phyloP scores from a whole-genome alignment of 2,329 filamentous ascomycete genomes.

The Aspergillus sergii region DNA sequence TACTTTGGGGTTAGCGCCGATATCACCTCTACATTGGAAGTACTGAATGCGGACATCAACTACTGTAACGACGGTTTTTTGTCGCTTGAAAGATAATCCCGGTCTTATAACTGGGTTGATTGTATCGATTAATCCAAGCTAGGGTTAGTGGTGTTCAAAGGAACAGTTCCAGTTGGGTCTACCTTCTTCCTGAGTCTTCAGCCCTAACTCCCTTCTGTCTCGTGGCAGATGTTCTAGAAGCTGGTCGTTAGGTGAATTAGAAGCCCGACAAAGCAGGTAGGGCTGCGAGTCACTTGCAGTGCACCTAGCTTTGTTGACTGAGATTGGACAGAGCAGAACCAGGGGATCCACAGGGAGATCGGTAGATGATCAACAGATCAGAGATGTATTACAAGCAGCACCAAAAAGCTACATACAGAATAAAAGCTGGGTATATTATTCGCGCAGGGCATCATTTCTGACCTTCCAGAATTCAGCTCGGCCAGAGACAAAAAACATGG shows the following conservation, averaged over 20 bases:
- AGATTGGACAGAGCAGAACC: background rate
- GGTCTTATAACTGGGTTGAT: background rate
- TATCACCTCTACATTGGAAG: background rate
- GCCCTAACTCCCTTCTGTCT: background rate
- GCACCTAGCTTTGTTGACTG: background rate
- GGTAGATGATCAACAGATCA: background rate
- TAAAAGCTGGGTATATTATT: slow-evolving; percentile 3
- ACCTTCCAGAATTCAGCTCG: background rate
- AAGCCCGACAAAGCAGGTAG: background rate
- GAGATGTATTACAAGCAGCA: background rate
- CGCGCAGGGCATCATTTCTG: background rate
- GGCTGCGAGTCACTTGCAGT: background rate
- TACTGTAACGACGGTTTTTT: background rate
- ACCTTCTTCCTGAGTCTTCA: background rate
- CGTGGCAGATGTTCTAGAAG: background rate
- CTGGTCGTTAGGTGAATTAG: background rate
- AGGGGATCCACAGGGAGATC: background rate
- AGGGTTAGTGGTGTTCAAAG: background rate
- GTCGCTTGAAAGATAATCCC: background rate
- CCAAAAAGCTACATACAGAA: background rate
- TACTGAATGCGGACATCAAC: background rate
- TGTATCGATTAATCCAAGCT: background rate
- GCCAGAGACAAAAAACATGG: background rate
- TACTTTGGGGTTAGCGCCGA: background rate
- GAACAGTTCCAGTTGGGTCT: background rate